Percentiles rank a stretch among this genome's conserved stretches.
Evolutionary conservation across 108 stramenopile genomes (phyloP).

Genomic region (Heterococcus sp.): DNA sequence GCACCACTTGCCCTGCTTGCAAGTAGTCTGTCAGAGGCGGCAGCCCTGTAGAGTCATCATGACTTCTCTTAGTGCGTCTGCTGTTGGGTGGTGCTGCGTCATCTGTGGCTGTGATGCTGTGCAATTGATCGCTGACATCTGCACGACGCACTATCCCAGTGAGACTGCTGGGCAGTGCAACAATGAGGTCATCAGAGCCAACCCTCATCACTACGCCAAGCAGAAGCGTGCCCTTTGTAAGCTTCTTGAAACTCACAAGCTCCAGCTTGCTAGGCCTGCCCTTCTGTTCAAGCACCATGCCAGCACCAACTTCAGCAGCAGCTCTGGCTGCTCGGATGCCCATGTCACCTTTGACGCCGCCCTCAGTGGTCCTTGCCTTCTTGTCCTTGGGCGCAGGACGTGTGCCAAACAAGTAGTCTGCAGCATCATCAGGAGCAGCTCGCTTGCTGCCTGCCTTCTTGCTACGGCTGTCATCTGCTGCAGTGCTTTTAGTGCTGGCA

Average conservation of each 20-base stretch:
- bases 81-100: background rate
- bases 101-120: background rate
- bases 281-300: constrained; percentile 15
- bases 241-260: constrained; percentile 41
- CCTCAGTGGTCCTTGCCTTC: too few relatives aligned
- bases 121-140: constrained; percentile 25
- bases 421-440: too few relatives aligned
- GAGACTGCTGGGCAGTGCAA: constrained; percentile 30
- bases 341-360: too few relatives aligned
- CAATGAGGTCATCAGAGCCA: constrained; percentile 10
- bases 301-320: constrained; percentile 3
- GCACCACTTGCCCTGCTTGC: constrained; percentile 24
- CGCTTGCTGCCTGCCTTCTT: too few relatives aligned
- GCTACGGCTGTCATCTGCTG: too few relatives aligned
- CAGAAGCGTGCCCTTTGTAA: constrained; percentile 27
- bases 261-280: constrained; percentile 11
- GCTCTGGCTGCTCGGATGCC: background rate
- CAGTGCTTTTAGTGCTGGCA: too few relatives aligned
- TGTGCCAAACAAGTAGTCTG: too few relatives aligned
- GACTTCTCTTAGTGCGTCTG: background rate
- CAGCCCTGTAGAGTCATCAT: background rate
- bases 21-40: constrained; percentile 14
- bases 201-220: constrained; percentile 39
- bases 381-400: too few relatives aligned
- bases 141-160: constrained; percentile 20